Evolutionary conservation across 257 asterid species (phyloP).

Genomic region (Hygrophila difformis): DNA sequence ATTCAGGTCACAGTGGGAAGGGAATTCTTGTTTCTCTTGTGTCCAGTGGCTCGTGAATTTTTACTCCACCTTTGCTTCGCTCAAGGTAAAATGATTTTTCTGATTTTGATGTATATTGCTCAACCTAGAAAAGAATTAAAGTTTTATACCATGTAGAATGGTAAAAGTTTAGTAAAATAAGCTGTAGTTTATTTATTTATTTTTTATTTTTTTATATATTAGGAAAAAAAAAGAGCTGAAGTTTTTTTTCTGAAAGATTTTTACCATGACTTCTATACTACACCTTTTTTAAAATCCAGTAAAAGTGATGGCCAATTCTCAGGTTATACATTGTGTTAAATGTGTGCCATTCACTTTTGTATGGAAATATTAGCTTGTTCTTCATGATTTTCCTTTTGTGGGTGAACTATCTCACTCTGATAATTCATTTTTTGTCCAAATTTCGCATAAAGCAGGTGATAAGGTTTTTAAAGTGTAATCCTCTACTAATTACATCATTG

Average conservation of each 20-base stretch:
- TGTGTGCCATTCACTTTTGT: slow-evolving; percentile 4
- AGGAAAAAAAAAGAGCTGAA: no score
- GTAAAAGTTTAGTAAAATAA: background rate
- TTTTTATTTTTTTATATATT: no score
- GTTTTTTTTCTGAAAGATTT: no score
- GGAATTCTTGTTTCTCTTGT: slow-evolving; percentile 35
- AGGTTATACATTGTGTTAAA: no score
- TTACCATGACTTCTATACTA: no score
- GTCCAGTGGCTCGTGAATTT: slow-evolving; percentile 37
- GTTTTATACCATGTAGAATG: slow-evolving; percentile 1
- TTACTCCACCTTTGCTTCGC: slow-evolving; percentile 41
- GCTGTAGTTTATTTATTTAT: no score
- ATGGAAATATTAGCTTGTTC: background rate
- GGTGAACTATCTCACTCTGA: background rate
- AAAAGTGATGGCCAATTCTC: no score
- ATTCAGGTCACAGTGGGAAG: slow-evolving; percentile 73
- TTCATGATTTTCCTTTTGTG: slow-evolving; percentile 4
- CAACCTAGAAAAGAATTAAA: slow-evolving; percentile 3
- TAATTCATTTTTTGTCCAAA: background rate
- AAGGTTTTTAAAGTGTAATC: slow-evolving; percentile 51
- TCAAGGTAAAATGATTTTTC: slow-evolving; percentile 46
- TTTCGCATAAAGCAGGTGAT: slow-evolving; percentile 42
- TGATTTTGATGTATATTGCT: slow-evolving; percentile 1
- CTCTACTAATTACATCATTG: slow-evolving; percentile 47
- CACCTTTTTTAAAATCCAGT: no score